Evolutionary conservation across 1,139 yeast genomes (phyloP), one percentile per base, ranked within the genome.

Genomic region (Geotrichum klebahnii): DNA sequence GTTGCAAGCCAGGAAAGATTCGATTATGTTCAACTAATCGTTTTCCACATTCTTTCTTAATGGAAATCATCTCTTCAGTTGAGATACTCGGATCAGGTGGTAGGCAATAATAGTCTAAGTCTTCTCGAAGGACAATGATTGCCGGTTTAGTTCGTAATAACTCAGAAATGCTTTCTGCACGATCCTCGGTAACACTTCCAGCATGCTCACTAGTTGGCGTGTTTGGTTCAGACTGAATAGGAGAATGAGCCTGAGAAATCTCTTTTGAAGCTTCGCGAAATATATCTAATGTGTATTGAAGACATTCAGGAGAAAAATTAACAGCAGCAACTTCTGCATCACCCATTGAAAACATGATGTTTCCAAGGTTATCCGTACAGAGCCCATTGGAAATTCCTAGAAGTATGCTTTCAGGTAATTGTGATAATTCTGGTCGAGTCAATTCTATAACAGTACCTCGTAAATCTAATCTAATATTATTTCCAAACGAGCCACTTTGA

Each of bases 301-400:
- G 86, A 62, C 96, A 87, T 9, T 72, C 76, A 1, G 97, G 95
- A 48, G 92, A 86, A 65, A 90, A 92, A 67, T 88, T 87, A 34
- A 66, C 64, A 14, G 53, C 46, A 37, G 57, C 81, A 84, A 89
- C 20, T 49, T 50, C 50, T 40, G 52, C 35, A 42, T 53, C 37
- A 52, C 51, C 23, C 44, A 84, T 53, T 80, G 82, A 2, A 94
- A 95, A 48, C 78, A 82, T 58, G 92, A 76, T 65, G 88, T 96
- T 59, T 88, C 96, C 56, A 96, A 75, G 1, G 95, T 81, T 46
- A 92, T 82, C 53, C 1, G 50, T 50, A 22, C 49, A 45, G 10
- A 89, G 90, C 33, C 97, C 97, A 58, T 87, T 86, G 14, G 97
- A 96, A 82, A 94, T 50, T 59, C 97, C 88, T 51, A 90, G 76